Evolutionary conservation across 257 asterid species (phyloP), one percentile per base, ranked within the genome.

Genomic region (Capsicum pubescens): DNA sequence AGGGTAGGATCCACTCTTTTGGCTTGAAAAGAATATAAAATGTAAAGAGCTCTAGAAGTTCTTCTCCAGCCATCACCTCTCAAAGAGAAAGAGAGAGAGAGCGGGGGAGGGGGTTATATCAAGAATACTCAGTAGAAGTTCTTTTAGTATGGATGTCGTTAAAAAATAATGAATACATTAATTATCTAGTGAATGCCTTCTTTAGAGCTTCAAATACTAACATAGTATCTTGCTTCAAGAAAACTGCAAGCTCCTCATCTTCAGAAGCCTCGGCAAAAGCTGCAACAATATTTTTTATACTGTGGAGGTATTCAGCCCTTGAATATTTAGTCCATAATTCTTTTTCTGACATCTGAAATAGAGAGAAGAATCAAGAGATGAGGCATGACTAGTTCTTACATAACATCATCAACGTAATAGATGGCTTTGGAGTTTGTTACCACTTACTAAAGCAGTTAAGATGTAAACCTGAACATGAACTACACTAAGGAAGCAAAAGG

Each of bases 191-290:
- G 83, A 82, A 84, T 87, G 92, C 99, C 97, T 94, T 96, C 84
- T 91, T 92, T 82, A 98, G 93, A 88, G 98, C 98, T 90, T 96
- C 99, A 85, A 84, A 90, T 13, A 91, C 97, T 86, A 94, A 86
- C 93, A 93, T 92, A 77, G 90, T 95, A 87, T 96, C 99, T 90
- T 93, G 94, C 89, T 94, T 96, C 93, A 96, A 87, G 86, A 96
- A 96, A 82, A 94, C 97, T 83, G 98, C 98, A 83, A 96, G 98
- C 87, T 96, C 99, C 91, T 96, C 99, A 86, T 96, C 99, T 89
- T 91, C 97, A 89, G 98, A 98, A 88, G 98, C 99, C 94, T 94
- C 98, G 21, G 99, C 98, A 85, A 98, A 98, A 66, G 99, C 98
- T 64, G 97, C 97, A 77, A 91, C 93, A 83, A 92, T 95, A 87